Evolutionary conservation across 176 grass and related monocot species (phyloP).

Genomic region (Pharus latifolius): DNA sequence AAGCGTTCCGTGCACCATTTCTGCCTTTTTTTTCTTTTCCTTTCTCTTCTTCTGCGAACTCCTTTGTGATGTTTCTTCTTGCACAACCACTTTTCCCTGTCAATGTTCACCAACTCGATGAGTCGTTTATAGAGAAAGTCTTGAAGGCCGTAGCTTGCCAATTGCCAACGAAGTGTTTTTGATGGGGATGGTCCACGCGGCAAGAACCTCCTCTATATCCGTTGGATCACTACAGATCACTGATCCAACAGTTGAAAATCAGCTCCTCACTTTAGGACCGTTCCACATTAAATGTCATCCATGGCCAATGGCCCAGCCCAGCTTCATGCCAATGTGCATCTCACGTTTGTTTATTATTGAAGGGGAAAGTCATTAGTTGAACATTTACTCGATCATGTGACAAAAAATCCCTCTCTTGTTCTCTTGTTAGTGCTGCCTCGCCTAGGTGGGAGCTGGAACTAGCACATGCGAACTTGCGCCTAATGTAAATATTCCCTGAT

Average conservation of each 20-base stretch:
- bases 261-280: too few species aligned
- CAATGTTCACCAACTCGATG: not conserved
- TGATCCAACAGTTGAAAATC: too few species aligned
- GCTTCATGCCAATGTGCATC: conserved; percentile 2
- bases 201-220: too few species aligned
- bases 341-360: not conserved
- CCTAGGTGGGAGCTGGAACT: conserved; percentile 14
- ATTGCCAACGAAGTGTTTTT: too few species aligned
- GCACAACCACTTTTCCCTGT: not conserved
- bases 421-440: too few species aligned
- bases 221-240: too few species aligned
- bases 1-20: conserved; percentile 51
- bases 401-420: too few species aligned
- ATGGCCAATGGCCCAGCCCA: not conserved
- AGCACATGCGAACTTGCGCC: conserved; percentile 12
- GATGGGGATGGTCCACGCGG: too few species aligned
- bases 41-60: not conserved
- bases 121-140: not conserved
- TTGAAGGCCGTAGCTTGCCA: not conserved
- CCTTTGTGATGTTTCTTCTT: not conserved
- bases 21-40: not conserved
- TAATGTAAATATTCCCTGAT: not conserved
- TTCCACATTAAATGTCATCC: too few species aligned
- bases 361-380: not conserved
- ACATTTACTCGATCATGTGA: not conserved